These are phyloP conservation scores for Mortierella sp. DNA, from an alignment of 371 early-diverging fungal species.

Conservation along the genomic window DNA sequence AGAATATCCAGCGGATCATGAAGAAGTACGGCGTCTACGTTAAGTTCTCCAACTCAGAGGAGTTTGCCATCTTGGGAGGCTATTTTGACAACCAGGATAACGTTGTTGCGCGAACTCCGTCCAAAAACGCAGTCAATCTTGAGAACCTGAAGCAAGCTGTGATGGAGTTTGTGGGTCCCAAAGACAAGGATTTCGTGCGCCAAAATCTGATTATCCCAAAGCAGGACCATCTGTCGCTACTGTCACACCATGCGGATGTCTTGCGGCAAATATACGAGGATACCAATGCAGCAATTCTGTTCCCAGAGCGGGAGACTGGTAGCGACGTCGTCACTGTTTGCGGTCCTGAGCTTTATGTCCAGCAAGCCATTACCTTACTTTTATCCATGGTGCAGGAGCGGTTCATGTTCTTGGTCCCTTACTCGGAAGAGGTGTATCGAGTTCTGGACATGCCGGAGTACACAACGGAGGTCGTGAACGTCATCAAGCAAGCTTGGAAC, in stretches of 20 bases:
- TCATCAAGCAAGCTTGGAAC: slow-evolving; percentile 36
- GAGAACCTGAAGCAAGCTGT: slow-evolving; percentile 76
- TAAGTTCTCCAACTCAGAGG: slow-evolving; percentile 89
- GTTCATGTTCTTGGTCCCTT: slow-evolving; percentile 21
- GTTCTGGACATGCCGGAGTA: slow-evolving; percentile 34
- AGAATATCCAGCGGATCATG: slow-evolving; percentile 96
- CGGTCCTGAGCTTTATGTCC: slow-evolving; percentile 45
- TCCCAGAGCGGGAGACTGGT: slow-evolving; percentile 61
- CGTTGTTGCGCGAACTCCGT: slow-evolving; percentile 90
- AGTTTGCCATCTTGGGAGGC: slow-evolving; percentile 81
- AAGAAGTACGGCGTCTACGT: slow-evolving; percentile 95
- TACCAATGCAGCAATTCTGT: slow-evolving; percentile 64
- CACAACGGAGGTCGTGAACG: slow-evolving; percentile 28
- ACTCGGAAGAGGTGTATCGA: slow-evolving; percentile 13
- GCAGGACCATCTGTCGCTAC: slow-evolving; percentile 58
- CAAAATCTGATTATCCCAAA: slow-evolving; percentile 59
- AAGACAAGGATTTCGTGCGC: slow-evolving; percentile 63
- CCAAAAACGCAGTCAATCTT: slow-evolving; percentile 81
- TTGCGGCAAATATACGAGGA: slow-evolving; percentile 61
- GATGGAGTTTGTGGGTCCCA: slow-evolving; percentile 76
- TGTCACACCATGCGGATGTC: slow-evolving; percentile 56
- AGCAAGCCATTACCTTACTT: slow-evolving; percentile 40
- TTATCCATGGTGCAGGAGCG: slow-evolving; percentile 43
- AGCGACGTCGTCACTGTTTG: slow-evolving; percentile 39
- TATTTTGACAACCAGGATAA: slow-evolving; percentile 86